These are phyloP conservation scores for Malus hybrid DNA, from an alignment of 331 rosid species.

Conservation along the genomic window DNA sequence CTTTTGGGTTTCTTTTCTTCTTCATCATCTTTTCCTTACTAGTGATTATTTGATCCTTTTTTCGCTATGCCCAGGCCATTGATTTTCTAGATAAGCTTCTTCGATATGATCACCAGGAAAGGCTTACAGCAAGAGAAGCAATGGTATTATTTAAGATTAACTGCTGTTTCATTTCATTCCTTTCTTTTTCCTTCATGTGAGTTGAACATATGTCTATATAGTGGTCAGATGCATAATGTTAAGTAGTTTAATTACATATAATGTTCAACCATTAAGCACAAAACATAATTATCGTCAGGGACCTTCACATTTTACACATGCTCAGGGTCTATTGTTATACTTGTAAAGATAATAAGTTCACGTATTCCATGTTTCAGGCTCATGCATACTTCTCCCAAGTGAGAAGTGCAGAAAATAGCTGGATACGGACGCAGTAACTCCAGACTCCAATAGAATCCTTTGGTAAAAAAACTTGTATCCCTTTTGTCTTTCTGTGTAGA, in stretches of 20 bases:
- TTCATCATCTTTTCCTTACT: neutral
- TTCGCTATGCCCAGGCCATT: constrained; percentile 22
- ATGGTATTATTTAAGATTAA: constrained; percentile 21
- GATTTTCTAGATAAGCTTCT: constrained; percentile 42
- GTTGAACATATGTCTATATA: neutral
- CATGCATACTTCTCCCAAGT: constrained; percentile 43
- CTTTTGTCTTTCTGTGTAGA: neutral
- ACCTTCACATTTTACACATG: neutral
- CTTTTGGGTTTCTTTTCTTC: neutral
- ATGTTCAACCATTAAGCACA: neutral
- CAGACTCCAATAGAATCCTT: neutral
- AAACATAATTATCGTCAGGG: neutral
- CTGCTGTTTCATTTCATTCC: neutral
- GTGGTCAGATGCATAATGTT: neutral
- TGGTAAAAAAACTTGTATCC: neutral
- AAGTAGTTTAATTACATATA: neutral
- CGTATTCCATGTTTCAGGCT: constrained; percentile 21
- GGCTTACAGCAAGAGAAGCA: constrained; percentile 44
- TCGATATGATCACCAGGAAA: constrained; percentile 41
- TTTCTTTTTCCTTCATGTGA: neutral
- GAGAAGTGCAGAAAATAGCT: constrained; percentile 39
- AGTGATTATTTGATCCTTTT: neutral
- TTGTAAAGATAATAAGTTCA: neutral
- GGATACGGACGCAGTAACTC: constrained; percentile 19
- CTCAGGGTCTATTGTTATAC: too few species aligned